Conservation (phyloP, 2,329 filamentous ascomycete genomes). For the Juglanconis oblonga region DNA sequence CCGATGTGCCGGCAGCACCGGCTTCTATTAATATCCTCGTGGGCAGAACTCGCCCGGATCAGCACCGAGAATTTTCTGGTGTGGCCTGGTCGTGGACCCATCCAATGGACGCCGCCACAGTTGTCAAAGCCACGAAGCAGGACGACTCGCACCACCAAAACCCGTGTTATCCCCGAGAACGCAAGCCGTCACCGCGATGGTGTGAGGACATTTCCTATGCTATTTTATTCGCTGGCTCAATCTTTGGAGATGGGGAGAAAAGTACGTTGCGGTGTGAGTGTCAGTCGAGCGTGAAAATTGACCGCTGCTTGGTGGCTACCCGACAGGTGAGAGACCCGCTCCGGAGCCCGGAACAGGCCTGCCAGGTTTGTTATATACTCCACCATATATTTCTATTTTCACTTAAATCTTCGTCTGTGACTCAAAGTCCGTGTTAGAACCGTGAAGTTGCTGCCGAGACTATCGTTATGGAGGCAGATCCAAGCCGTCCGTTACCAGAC, state of each 20-base stretch:
- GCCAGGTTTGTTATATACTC: background rate
- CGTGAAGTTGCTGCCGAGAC: background rate
- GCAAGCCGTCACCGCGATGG: background rate
- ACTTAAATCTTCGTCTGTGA: background rate
- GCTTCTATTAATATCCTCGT: background rate
- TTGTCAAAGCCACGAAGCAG: background rate
- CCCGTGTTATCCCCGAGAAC: background rate
- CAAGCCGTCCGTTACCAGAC: background rate
- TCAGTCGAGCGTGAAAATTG: background rate
- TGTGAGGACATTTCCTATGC: background rate
- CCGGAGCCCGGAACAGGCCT: background rate
- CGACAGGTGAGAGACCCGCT: background rate
- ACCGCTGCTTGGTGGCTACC: constrained; percentile 3
- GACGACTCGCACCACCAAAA: background rate
- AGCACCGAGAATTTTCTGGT: too few species aligned
- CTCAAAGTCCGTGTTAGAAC: background rate
- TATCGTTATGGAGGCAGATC: background rate
- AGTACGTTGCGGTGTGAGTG: background rate
- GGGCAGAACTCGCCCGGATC: too few species aligned
- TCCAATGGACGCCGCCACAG: too few species aligned
- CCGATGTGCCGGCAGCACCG: background rate
- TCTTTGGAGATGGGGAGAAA: background rate
- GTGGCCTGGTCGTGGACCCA: too few species aligned
- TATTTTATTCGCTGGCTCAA: background rate
- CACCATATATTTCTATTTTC: background rate